Evolutionary conservation across 441 rosid genomes (phyloP), one percentile per base, ranked within the genome.

Genomic region (Adansonia grandidieri): DNA sequence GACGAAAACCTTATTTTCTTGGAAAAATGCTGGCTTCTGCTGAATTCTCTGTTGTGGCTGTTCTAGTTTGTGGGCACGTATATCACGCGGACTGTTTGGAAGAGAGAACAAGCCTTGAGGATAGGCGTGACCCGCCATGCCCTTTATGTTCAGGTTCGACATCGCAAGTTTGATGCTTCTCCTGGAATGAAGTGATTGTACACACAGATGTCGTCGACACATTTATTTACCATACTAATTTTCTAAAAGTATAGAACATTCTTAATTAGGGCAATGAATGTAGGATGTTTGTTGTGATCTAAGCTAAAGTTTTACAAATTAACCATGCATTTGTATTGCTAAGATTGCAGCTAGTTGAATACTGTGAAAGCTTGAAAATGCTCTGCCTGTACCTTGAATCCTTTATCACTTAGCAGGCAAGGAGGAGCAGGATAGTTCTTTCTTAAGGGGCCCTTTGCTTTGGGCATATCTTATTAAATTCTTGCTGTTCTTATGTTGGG

Each of bases 21-120:
- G 89, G 86, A 40, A 81, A 80, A 54, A 28, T 85, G 1, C 62
- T 79, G 51, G 80, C 88, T n/a, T 71, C 84, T 8, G 79, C 83
- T 32, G 89, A 87, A 64, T 77, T 79, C 75, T 75, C 84, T 71
- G 88, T 87, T 54, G 91, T 83, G 73, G 93, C 92, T 42, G 89
- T 91, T 82, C 77, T 89, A 77, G 92, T 85, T 9, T 91, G 95
- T 17, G 92, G 95, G 17, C 93, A 91, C 80, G 83, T 82, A 58
- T 91, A 87, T 78, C 95, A 91, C 78, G 89, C 90, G 11, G 92
- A 87, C 56, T 91, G 95, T 79, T 77, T 89, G 84, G 93, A 91
- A 80, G 82, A 81, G 75, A 87, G 78, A 79, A 87, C 95, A 28
- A 50, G 83, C 2, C 2, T 56, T 9, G 89, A 87, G 75, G 86